These are phyloP conservation scores for Speleostelium caveatum DNA, from an alignment of 78 protist species.

Conservation along the genomic window DNA sequence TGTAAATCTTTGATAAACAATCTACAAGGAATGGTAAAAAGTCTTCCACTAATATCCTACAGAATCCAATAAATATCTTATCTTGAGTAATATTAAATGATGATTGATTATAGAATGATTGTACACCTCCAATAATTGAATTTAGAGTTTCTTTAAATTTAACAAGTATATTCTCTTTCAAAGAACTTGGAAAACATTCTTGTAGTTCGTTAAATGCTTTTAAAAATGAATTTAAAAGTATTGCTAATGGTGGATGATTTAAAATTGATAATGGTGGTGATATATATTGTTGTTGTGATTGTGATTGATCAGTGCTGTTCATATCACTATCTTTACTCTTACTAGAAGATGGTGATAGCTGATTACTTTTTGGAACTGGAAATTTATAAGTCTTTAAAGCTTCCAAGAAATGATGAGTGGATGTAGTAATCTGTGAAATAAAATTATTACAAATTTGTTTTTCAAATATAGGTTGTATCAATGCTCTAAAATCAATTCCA, in stretches of 20 bases:
- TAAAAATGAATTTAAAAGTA: conserved; percentile 37
- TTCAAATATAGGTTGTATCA: conserved; percentile 60
- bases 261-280: conserved; percentile 46
- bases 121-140: conserved; percentile 36
- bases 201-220: conserved; percentile 53
- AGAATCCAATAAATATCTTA: conserved; percentile 10
- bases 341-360: no score
- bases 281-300: not conserved
- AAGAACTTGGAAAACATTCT: conserved; percentile 56
- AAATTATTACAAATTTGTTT: conserved; percentile 34
- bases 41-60: conserved; percentile 47
- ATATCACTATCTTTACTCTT: no score
- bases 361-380: conserved; percentile 1
- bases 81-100: not conserved
- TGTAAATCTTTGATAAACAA: no score
- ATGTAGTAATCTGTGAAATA: conserved; percentile 30
- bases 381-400: conserved; percentile 62
- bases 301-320: no score
- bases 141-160: conserved; percentile 35
- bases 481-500: conserved; percentile 54
- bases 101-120: conserved; percentile 46
- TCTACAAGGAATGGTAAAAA: conserved; percentile 58
- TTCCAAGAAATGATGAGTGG: conserved; percentile 59
- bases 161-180: not conserved
- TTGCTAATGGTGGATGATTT: conserved; percentile 61